Conservation (phyloP, 1,139 yeast species). For the Suzukiozyma palmioleophila region DNA sequence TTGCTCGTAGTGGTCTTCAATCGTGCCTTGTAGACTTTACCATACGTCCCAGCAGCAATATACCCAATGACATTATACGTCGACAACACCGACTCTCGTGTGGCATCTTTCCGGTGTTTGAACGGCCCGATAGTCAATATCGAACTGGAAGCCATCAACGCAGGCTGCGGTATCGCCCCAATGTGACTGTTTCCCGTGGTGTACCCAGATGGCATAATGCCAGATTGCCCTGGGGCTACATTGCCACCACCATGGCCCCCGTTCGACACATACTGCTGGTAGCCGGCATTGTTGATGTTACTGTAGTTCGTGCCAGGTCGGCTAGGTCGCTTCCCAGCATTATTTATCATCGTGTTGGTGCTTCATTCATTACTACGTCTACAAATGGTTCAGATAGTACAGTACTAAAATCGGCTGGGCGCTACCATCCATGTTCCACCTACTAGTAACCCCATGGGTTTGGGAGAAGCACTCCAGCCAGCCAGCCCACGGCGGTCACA, state of each 20-base stretch:
- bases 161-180: slow-evolving; percentile 29
- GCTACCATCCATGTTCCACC: background rate
- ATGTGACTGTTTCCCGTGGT: slow-evolving; percentile 5
- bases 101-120: slow-evolving; percentile 64
- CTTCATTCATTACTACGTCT: background rate
- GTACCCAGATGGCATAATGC: background rate
- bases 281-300: slow-evolving; percentile 3
- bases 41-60: slow-evolving; percentile 98
- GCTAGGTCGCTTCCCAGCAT: slow-evolving; percentile 5
- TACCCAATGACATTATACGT: slow-evolving; percentile 88
- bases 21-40: slow-evolving; percentile 90
- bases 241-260: slow-evolving; percentile 1
- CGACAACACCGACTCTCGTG: slow-evolving; percentile 67
- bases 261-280: slow-evolving; percentile 3
- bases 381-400: background rate
- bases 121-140: slow-evolving; percentile 72
- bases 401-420: background rate
- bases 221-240: slow-evolving; percentile 2
- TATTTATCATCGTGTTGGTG: background rate
- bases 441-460: too few species aligned
- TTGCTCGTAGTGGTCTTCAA: slow-evolving; percentile 23
- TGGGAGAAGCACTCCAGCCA: too few species aligned
- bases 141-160: slow-evolving; percentile 62
- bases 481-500: too few species aligned
- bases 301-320: slow-evolving; percentile 5